Base-by-base conservation (phyloP, 306 rosid genomes). In the Glycine soja region DNA sequence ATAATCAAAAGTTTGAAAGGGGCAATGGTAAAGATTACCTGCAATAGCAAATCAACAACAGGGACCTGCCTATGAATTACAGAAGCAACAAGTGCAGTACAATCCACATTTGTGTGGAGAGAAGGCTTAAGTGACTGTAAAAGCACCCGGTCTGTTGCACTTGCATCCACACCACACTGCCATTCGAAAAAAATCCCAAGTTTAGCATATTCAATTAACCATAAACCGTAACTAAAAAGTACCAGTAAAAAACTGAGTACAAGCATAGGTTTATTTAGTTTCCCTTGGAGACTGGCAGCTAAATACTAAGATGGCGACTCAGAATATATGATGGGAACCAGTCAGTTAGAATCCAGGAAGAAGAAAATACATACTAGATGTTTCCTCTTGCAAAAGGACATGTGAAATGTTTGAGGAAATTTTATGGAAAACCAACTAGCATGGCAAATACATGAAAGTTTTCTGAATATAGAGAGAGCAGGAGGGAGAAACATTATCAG, bases 61-160 rank as follows among this genome's bases (percentile, higher is more conserved):
- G 90, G 83, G 75, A 89, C 87, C 92, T 95, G 97, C 86, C 98
- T 89, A 52, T 94, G 91, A 90, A 91, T 90, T 48, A 91, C 90
- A 75, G 98, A 97, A 38, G 98, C 97, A 75, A 89, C 91, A 6
- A 92, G 95, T 56, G 94, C 94, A 52, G 91, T 89, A 77, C 97
- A 92, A 78, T 92, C 91, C 32, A 87, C 97, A 88, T 92, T 95
- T 72, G 91, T 81, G 87, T 95, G 94, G 14, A 95, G 89, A 77
- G 94, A 85, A 77, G 98, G 98, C 89, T 85, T 92, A 59, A 92
- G 84, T 75, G 99, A 95, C 88, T 85, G 97, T 42, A 95, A 90
- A 63, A 95, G 89, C 62, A 91, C 88, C 82, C 99, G 88, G 47
- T 86, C 91, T 5, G 84, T 82, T 4, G 92, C 91, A 86, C 72